These are phyloP conservation scores for Kwoniella pini DNA, from an alignment of 768 basidiomycete species.

Conservation along the genomic window DNA sequence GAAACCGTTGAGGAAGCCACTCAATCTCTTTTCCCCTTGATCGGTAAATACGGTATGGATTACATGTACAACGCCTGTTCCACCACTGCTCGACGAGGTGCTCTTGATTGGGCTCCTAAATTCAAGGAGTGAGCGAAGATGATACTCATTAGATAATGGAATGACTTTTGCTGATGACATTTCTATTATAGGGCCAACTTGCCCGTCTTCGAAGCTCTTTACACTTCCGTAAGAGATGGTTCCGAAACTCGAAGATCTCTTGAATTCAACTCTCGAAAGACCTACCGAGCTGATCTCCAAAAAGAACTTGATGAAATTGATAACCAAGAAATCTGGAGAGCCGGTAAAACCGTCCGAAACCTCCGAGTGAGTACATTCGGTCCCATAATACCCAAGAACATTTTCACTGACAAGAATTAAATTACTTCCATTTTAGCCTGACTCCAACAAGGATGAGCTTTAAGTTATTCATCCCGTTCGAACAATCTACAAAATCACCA, in stretches of 20 bases:
- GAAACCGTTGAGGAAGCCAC: slow-evolving; percentile 99
- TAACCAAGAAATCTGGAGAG: slow-evolving; percentile 98
- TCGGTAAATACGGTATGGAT: slow-evolving; percentile 94
- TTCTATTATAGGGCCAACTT: slow-evolving; percentile 72
- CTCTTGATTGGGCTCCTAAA: slow-evolving; percentile 88
- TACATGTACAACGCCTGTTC: slow-evolving; percentile 99
- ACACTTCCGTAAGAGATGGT: slow-evolving; percentile 90
- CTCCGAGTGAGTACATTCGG: slow-evolving; percentile 56
- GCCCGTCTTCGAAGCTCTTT: slow-evolving; percentile 91
- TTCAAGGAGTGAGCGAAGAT: slow-evolving; percentile 67
- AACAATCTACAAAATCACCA: background rate
- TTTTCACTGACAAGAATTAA: too few relatives aligned
- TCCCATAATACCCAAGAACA: background rate
- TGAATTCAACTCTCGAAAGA: slow-evolving; percentile 88
- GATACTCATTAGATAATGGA: background rate
- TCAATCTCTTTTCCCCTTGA: slow-evolving; percentile 94
- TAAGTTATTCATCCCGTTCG: slow-evolving; percentile 20
- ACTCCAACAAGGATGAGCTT: slow-evolving; percentile 49
- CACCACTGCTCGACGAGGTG: slow-evolving; percentile 97
- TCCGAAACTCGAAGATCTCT: slow-evolving; percentile 96
- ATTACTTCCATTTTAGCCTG: too few relatives aligned
- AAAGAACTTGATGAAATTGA: slow-evolving; percentile 92
- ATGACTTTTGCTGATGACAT: background rate
- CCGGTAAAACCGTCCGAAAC: slow-evolving; percentile 89
- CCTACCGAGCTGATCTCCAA: slow-evolving; percentile 89